Base-by-base conservation (phyloP, 768 basidiomycete genomes). In the Termitomyces sp. region DNA sequence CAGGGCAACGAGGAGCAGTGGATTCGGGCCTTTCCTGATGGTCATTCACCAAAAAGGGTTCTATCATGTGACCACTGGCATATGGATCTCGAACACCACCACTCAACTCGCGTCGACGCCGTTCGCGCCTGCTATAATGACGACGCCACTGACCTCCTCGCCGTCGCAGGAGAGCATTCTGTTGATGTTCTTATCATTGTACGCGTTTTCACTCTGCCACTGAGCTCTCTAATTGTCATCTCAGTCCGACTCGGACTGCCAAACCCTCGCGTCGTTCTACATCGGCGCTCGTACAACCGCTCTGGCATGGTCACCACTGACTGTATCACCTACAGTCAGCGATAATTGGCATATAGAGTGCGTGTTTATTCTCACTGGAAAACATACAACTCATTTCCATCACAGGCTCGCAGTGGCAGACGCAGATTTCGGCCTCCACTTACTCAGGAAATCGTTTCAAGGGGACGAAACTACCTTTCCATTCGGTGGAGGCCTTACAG, bases 401-500 rank as follows among this genome's bases (percentile, higher is more conserved):
- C 5, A 5, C 44, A 93, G 91, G 65, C 78, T 93, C 39, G 79
- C 81, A 8, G 86, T 81, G 34, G 89, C 90, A 9, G 78, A 81
- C 18, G 76, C 79, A 31, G 85, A 92, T 72, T 88, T 83, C 66
- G 81, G 86, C 41, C 76, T 93, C 0, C 86, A 88, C 67, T 73
- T 88, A 24, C 78, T 92, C 61, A 83, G 83, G 44, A 88, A 84
- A 66, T 73, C 79, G 0, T 70, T 76, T 4, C 68, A 70, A 15
- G 68, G 71, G 5, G 70, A 70, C 13, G 86, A 89, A 64, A 69
- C 77, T 57, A 72, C 86, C 50, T 89, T 86, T 60, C 71, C 81
- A 6, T 92, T 93, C 64, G 91, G 89, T 28, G 90, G 90, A 3
- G 89, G 89, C 1, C 74, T 90, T 33, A 90, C 85, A 61, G 91